These are phyloP conservation scores for Cryoendolithus antarcticus DNA, from an alignment of 2,329 filamentous ascomycete species.

Conservation along the genomic window DNA sequence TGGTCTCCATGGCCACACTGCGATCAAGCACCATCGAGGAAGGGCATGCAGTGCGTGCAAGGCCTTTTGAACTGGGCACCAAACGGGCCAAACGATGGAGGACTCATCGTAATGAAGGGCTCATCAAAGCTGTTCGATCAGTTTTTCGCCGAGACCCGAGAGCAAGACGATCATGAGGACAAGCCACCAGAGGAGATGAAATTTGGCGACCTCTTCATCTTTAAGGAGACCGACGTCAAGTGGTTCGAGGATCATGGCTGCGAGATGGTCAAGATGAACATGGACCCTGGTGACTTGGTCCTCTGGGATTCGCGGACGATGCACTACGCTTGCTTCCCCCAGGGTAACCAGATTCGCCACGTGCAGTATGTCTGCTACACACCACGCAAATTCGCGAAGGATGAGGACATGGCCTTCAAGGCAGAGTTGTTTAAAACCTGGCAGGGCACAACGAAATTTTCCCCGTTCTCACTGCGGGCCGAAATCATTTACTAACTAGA, in stretches of 20 bases:
- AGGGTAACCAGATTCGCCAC: conserved; percentile 17
- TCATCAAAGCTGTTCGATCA: conserved; percentile 30
- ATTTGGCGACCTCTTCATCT: conserved; percentile 31
- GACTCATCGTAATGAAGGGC: conserved; percentile 34
- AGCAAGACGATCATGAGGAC: conserved; percentile 18
- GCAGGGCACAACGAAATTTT: conserved; percentile 25
- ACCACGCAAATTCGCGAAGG: conserved; percentile 25
- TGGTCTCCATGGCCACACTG: conserved; percentile 35
- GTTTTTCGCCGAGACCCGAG: conserved; percentile 30
- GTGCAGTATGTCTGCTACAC: conserved; percentile 23
- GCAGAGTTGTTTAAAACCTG: conserved; percentile 24
- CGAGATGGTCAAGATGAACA: conserved; percentile 10
- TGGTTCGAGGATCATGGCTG: conserved; percentile 14
- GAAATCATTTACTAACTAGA: too few species aligned
- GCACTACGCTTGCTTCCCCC: conserved; percentile 30
- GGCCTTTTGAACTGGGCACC: conserved; percentile 34
- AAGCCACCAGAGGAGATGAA: conserved; percentile 22
- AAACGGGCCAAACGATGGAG: conserved; percentile 35
- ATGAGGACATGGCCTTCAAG: conserved; percentile 24
- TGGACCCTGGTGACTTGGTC: conserved; percentile 14
- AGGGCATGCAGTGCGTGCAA: conserved; percentile 31
- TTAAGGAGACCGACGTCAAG: conserved; percentile 25
- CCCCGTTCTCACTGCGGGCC: too few species aligned
- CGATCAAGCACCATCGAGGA: conserved; percentile 31
- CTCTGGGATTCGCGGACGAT: conserved; percentile 28